Evolutionary conservation across 768 basidiomycete genomes (phyloP).

Genomic region (Boletus fagicola): DNA sequence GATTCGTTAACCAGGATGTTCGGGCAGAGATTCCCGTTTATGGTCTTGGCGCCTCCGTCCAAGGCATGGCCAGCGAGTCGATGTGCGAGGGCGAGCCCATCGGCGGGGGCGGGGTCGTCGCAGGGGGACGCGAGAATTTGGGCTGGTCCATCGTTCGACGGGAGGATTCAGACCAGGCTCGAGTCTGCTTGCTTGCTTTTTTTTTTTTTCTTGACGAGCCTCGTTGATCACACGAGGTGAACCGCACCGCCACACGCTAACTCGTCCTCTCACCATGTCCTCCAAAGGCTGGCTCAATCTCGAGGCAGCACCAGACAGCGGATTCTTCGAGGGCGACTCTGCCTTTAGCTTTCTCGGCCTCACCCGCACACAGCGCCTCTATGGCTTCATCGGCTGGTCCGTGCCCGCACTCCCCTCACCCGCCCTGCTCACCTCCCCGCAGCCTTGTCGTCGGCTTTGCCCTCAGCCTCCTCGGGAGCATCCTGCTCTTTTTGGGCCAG

Average conservation of each 20-base stretch:
- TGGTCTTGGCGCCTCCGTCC: constrained; percentile 47
- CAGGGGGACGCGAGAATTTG: not conserved
- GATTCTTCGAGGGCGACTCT: constrained; percentile 86
- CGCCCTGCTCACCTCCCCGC: not conserved
- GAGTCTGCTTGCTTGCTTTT: no score
- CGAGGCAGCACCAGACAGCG: constrained; percentile 73
- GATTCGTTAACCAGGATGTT: constrained; percentile 52
- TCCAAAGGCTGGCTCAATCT: constrained; percentile 87
- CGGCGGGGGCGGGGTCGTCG: constrained; percentile 30
- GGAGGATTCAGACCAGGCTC: no score
- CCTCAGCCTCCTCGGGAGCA: constrained; percentile 74
- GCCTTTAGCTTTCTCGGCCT: constrained; percentile 80
- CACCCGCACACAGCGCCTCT: constrained; percentile 76
- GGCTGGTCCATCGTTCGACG: constrained; percentile 8
- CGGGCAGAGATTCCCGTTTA: constrained; percentile 55
- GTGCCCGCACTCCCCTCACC: constrained; percentile 15
- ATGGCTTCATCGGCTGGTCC: constrained; percentile 84
- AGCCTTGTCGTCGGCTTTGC: constrained; percentile 77
- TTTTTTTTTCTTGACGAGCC: no score
- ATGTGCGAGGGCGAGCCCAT: no score
- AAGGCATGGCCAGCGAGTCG: no score
- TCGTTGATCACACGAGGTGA: constrained; percentile 31
- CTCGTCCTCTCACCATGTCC: constrained; percentile 13
- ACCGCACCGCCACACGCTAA: constrained; percentile 10
- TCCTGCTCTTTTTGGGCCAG: constrained; percentile 72